Base-by-base conservation (phyloP, 352 stramenopile genomes). In the Ochromonadaceae sp. region DNA sequence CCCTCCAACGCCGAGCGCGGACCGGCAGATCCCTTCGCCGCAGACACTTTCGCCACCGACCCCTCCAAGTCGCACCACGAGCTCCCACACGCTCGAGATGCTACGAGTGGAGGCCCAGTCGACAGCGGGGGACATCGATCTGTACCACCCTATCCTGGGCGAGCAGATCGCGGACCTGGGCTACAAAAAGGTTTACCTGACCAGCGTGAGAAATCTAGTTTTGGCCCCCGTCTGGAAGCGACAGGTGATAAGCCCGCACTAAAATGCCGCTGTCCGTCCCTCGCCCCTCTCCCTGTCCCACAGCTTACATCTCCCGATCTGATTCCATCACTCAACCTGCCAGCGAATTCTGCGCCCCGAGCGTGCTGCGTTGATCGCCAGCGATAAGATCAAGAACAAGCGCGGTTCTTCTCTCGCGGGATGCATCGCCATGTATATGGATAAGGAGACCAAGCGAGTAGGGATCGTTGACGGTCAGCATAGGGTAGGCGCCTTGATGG, bases 391-490 rank as follows among this genome's bases (percentile, higher is more conserved):
- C 15, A 10, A 25, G 10, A 44, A 44, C 10, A n/a, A n/a, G 10
- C n/a, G n/a, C 5, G 10, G 5, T 12, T 9, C 25, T 9, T 5
- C 15, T 30, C 22, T 59, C 14, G 31, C 49, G 7, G 49, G 49
- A 12, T 31, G 39, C 20, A 59, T 59, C 22, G 43, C 49, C 20
- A 31, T 59, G 22, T 59, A 59, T 59, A 10, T 22, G 32, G 22
- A 59, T 25, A 10, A 17, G 26, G 22, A 9, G 22, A 46, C 14
- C 22, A 44, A 44, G 49, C 20, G 28, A 40, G 28, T 59, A 9
- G 49, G 49, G 10, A 59, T 59, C 14, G 28, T 59, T 9, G 49
- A 59, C 28, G 49, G 49, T 17, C 49, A 59, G 49, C 49, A 59
- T n/a, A 55, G 49, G 9, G 49, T n/a, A 7, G 49, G 49, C 20